Evolutionary conservation across 768 basidiomycete genomes (phyloP).

Genomic region (Mrakia frigida): DNA sequence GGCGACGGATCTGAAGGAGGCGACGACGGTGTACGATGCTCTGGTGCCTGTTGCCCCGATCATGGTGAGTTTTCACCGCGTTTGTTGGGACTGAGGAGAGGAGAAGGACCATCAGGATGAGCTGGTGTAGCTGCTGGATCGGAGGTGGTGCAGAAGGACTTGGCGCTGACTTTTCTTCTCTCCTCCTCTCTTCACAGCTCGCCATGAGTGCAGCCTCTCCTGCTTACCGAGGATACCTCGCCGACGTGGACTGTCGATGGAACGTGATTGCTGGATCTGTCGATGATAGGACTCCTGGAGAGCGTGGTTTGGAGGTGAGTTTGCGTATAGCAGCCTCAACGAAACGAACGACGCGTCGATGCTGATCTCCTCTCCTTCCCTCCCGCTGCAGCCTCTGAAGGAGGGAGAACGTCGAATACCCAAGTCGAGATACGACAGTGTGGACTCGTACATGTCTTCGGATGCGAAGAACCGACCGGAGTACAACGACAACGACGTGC

Average conservation of each 20-base stretch:
- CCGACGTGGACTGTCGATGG: constrained; percentile 98
- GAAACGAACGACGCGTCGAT: background rate
- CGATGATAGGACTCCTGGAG: constrained; percentile 92
- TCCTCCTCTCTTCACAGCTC: constrained; percentile 51
- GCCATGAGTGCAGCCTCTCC: constrained; percentile 93
- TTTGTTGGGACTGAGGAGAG: background rate
- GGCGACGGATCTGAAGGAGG: constrained; percentile 87
- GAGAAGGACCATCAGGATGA: background rate
- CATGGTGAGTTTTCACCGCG: constrained; percentile 60
- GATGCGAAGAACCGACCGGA: constrained; percentile 82
- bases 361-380: too few relatives aligned
- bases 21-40: constrained; percentile 90
- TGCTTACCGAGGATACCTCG: constrained; percentile 85
- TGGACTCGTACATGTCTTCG: constrained; percentile 85
- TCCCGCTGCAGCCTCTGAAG: constrained; percentile 60
- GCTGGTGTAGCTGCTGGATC: background rate
- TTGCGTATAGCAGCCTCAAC: constrained; percentile 9
- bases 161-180: too few relatives aligned
- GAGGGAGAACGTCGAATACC: constrained; percentile 73
- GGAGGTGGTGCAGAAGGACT: background rate
- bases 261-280: constrained; percentile 98
- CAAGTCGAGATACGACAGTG: constrained; percentile 95
- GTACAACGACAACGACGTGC: constrained; percentile 83
- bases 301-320: constrained; percentile 74
- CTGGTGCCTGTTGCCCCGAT: constrained; percentile 91